A percentile compares a stretch with the other conserved stretches of the same genome.
Conservation (phyloP, 2,329 filamentous ascomycete species). For the Trichoderma atrobrunneum region DNA sequence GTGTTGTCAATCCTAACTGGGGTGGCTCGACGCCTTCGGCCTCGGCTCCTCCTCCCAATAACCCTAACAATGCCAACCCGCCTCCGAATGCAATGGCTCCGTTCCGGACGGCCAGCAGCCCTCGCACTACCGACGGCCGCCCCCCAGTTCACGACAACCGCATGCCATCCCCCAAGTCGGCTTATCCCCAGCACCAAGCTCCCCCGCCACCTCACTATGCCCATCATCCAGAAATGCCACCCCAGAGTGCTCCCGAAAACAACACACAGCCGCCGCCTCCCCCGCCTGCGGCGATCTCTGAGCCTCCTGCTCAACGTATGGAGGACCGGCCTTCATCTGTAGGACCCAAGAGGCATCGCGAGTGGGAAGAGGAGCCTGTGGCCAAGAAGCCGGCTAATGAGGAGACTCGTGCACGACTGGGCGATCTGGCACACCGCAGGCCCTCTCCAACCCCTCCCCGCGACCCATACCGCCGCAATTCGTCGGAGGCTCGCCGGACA, state of each 20-base stretch:
- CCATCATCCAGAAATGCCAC: constrained; percentile 64
- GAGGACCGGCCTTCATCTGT: constrained; percentile 76
- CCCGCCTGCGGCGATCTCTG: constrained; percentile 51
- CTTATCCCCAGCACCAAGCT: constrained; percentile 73
- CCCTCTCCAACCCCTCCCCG: constrained; percentile 67
- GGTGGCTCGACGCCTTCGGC: constrained; percentile 50
- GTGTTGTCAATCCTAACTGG: constrained; percentile 60
- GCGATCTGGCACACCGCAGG: constrained; percentile 78
- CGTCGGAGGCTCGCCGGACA: constrained; percentile 66
- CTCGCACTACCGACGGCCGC: constrained; percentile 72
- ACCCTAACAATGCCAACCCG: constrained; percentile 34
- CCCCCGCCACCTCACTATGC: constrained; percentile 52
- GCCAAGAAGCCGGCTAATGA: constrained; percentile 87
- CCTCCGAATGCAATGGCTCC: constrained; percentile 60
- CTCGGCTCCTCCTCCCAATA: constrained; percentile 38
- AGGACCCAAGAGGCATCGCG: constrained; percentile 77
- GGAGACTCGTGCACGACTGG: constrained; percentile 79
- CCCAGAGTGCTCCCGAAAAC: constrained; percentile 60
- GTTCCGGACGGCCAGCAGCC: constrained; percentile 70
- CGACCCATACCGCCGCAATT: constrained; percentile 71
- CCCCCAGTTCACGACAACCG: constrained; percentile 76
- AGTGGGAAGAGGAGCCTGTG: constrained; percentile 84
- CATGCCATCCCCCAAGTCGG: constrained; percentile 86
- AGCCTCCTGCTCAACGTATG: constrained; percentile 61
- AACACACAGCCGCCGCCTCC: constrained; percentile 48